These are phyloP conservation scores for Bidens hawaiensis DNA, from an alignment of 140 eudicot species.

Conservation along the genomic window DNA sequence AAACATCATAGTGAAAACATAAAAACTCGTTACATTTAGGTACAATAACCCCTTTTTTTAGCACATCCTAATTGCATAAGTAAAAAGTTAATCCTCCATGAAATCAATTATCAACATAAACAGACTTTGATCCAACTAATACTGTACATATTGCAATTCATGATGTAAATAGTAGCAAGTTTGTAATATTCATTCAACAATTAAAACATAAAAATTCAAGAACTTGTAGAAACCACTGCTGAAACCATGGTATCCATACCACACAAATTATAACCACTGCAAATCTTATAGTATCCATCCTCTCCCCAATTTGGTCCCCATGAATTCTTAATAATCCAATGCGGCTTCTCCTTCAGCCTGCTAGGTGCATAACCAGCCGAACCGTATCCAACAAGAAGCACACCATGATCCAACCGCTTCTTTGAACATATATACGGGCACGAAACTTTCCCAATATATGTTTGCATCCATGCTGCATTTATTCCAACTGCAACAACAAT, in stretches of 20 bases:
- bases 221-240: constrained; percentile 54
- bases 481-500: constrained; percentile 58
- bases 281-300: constrained; percentile 78
- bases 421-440: constrained; percentile 83
- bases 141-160: not conserved
- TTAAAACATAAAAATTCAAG: constrained; percentile 10
- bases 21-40: not conserved
- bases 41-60: not conserved
- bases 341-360: constrained; percentile 78
- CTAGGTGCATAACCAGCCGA: constrained; percentile 65
- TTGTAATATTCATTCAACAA: constrained; percentile 8
- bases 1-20: not conserved
- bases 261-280: constrained; percentile 72
- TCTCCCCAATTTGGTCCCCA: constrained; percentile 99
- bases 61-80: too few species aligned
- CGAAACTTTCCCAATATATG: constrained; percentile 79
- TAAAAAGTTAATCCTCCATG: not conserved
- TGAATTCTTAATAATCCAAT: constrained; percentile 92
- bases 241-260: constrained; percentile 96
- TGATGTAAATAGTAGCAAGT: constrained; percentile 1
- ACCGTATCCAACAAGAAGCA: constrained; percentile 84
- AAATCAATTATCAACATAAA: not conserved
- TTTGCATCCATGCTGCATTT: constrained; percentile 90
- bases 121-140: not conserved
- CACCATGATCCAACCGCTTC: constrained; percentile 74